A percentile compares a stretch with the other conserved stretches of the same genome.
Conservation (phyloP, 805 yeast genomes). For the Suhomyces canberraensis region DNA sequence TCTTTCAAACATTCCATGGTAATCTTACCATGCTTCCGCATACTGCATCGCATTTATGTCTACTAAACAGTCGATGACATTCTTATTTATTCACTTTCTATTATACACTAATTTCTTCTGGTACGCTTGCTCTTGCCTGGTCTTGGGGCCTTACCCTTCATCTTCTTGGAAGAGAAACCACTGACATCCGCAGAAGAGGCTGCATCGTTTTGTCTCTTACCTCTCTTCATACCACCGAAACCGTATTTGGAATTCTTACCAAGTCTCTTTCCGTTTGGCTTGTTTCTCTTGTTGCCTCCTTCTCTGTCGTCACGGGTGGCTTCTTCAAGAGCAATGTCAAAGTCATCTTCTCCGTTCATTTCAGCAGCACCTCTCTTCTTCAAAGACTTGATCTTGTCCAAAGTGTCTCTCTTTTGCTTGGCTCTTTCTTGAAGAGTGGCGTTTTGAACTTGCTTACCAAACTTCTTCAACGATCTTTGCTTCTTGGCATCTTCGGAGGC, state of each 20-base stretch:
- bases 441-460: conserved; percentile 94
- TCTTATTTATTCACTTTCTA: too few species aligned
- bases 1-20: too few species aligned
- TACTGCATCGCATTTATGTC: too few species aligned
- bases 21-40: too few species aligned
- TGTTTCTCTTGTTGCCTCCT: conserved; percentile 51
- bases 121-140: conserved; percentile 44
- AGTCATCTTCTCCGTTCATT: conserved; percentile 63
- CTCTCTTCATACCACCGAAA: conserved; percentile 73
- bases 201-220: conserved; percentile 69
- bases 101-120: conserved; percentile 16
- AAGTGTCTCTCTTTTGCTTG: conserved; percentile 84
- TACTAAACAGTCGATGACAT: too few species aligned
- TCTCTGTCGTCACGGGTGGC: conserved; percentile 58
- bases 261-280: conserved; percentile 61
- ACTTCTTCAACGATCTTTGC: conserved; percentile 93
- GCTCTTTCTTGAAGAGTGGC: conserved; percentile 92
- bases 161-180: conserved; percentile 51
- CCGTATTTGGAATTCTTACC: conserved; percentile 78
- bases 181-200: conserved; percentile 66
- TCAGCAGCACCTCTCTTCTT: conserved; percentile 84
- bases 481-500: conserved; percentile 91
- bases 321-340: conserved; percentile 91
- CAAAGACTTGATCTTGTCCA: conserved; percentile 86
- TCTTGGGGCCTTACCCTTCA: conserved; percentile 37